phyloP scores from a whole-genome alignment of 116 monocot genomes.

The Papilionanthe hybrid region DNA sequence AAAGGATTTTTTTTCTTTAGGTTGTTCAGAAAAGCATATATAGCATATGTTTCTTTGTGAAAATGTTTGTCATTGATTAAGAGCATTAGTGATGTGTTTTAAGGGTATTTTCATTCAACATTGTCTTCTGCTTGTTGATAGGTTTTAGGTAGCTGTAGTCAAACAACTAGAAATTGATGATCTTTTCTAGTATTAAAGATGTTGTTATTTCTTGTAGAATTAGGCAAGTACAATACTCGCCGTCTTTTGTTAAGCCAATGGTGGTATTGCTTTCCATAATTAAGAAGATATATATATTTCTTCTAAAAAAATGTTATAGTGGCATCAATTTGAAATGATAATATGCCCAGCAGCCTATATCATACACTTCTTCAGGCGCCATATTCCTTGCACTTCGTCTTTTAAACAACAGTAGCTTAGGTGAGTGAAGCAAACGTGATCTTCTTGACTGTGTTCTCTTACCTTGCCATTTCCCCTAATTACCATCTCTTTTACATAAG shows the following conservation, averaged over 20 bases:
- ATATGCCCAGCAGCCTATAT: no score
- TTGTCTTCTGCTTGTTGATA: background rate
- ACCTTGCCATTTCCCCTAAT: no score
- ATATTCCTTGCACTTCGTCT: no score
- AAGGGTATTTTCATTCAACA: background rate
- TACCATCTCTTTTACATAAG: no score
- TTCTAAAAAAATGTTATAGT: no score
- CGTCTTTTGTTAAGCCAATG: background rate
- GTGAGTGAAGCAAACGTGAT: no score
- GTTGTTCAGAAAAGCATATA: background rate
- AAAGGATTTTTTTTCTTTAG: background rate
- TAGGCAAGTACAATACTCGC: background rate
- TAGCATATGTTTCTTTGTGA: background rate
- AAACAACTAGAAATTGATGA: background rate
- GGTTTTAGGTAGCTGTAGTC: background rate
- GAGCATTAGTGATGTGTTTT: background rate
- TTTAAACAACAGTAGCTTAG: no score
- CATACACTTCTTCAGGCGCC: no score
- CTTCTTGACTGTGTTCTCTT: no score
- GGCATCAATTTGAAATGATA: no score
- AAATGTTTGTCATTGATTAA: background rate
- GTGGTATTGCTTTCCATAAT: background rate
- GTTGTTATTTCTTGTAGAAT: background rate
- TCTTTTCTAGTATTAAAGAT: background rate
- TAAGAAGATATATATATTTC: no score